A percentile compares a stretch with the other conserved stretches of the same genome.
phyloP scores from a whole-genome alignment of 73 alveolate species.

The Tetrahymena borealis region DNA sequence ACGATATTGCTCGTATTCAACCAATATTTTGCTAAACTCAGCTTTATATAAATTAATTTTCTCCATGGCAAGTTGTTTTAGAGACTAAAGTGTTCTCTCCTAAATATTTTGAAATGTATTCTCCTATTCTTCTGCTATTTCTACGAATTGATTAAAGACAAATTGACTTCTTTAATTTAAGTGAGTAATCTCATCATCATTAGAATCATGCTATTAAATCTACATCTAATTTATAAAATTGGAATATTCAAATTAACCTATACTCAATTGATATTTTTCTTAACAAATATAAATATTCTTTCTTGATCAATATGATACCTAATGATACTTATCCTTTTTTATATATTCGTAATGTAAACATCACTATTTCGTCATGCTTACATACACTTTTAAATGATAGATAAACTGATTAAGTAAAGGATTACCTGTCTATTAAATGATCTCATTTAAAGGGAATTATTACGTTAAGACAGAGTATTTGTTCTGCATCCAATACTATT shows the following conservation, averaged over 20 bases:
- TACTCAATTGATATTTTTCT: no score
- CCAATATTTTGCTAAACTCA: neutral
- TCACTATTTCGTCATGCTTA: no score
- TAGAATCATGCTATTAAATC: neutral
- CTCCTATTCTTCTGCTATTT: neutral
- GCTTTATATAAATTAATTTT: neutral
- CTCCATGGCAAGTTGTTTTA: neutral
- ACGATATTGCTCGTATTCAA: neutral
- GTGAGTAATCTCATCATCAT: neutral
- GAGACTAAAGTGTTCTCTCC: neutral
- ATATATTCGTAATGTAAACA: no score
- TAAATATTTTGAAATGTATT: neutral
- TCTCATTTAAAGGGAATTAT: neutral
- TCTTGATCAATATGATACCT: no score
- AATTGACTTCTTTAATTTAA: neutral
- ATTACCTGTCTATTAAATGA: neutral
- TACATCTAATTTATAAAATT: neutral
- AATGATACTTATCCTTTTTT: no score
- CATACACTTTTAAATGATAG: no score
- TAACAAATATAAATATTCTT: no score
- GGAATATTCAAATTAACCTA: neutral
- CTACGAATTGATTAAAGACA: neutral
- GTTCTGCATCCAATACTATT: neutral
- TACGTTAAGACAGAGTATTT: neutral
- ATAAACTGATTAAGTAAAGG: no score